Base-by-base conservation (phyloP, 2,329 filamentous ascomycete species). In the Aspergillus viridinutans region DNA sequence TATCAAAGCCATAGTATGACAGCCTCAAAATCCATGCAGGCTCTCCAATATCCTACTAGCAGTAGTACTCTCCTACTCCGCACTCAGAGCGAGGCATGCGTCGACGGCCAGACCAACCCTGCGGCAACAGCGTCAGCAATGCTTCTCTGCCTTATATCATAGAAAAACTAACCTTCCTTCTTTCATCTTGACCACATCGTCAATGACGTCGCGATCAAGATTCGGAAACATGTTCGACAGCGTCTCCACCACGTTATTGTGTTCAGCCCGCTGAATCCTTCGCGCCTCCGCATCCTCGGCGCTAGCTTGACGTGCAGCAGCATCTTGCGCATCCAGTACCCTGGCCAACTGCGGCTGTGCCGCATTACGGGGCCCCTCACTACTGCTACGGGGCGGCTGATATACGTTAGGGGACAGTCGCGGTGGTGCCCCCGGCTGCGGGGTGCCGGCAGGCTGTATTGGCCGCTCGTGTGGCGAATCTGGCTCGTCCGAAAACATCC, bases 191-290 rank as follows among this genome's bases (percentile, higher is more conserved):
- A 99, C 94, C 43, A 99, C 94, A 76, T 99, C 94, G 67, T 92
- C 92, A 70, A 99, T 97, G 40, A 99, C 84, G 50, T 99, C 95
- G 67, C 86, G 85, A 73, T 99, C 94, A 52, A 99, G 79, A 69
- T 95, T 92, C 0, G 94, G 94, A 72, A 99, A 99, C 94, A 99
- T 99, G 66, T 91, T 89, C 50, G 90, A 87, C 56, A 99, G 78
- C 38, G 94, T 97, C 76, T 97, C 94, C 2, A 97, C 93, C 7
- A 99, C 87, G 66, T 92, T 93, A 54, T 85, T 81, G 74, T 97
- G 92, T 79, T 99, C 94, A 55, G 88, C 87, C 38, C 86, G 82
- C 64, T 94, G 87, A 58, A 97, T 85, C 17, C 89, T 82, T 62
- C 92, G 85, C 7, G 93, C 93, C 72, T 99, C 90, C 9, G 93